These are phyloP conservation scores for Neofusicoccum kwambonambiense DNA, from an alignment of 2,329 filamentous ascomycete species.

Conservation along the genomic window DNA sequence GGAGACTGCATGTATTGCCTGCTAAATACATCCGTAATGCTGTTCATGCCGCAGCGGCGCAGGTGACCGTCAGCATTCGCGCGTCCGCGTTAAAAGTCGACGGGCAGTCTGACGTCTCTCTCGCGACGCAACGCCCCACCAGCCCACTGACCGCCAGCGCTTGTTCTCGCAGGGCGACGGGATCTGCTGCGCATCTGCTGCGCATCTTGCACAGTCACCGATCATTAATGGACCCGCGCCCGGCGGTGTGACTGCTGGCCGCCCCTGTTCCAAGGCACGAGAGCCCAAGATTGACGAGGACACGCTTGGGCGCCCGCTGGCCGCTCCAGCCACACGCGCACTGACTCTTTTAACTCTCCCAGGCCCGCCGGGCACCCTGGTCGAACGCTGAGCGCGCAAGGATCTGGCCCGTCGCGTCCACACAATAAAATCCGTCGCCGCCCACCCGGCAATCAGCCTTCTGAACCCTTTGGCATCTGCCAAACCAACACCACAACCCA, in stretches of 20 bases:
- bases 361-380: background rate
- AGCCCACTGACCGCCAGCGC: background rate
- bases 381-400: background rate
- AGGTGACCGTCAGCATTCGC: background rate
- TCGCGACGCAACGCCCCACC: background rate
- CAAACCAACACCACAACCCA: slow-evolving; percentile 1
- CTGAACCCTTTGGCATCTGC: slow-evolving; percentile 7
- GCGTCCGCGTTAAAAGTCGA: background rate
- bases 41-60: background rate
- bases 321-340: slow-evolving; percentile 13
- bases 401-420: background rate
- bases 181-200: slow-evolving; percentile 12
- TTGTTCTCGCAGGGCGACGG: background rate
- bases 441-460: background rate
- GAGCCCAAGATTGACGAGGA: slow-evolving; percentile 3
- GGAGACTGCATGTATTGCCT: background rate
- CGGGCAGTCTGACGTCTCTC: slow-evolving; percentile 11
- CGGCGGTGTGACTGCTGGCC: slow-evolving; percentile 10
- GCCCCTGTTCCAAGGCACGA: slow-evolving; percentile 2
- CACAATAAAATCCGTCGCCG: slow-evolving; percentile 8
- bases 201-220: background rate
- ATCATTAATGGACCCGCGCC: slow-evolving; percentile 1
- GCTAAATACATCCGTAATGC: too few species aligned
- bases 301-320: background rate
- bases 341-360: background rate